phyloP scores from a whole-genome alignment of 495 filamentous ascomycete species.

The Darksidea phi region DNA sequence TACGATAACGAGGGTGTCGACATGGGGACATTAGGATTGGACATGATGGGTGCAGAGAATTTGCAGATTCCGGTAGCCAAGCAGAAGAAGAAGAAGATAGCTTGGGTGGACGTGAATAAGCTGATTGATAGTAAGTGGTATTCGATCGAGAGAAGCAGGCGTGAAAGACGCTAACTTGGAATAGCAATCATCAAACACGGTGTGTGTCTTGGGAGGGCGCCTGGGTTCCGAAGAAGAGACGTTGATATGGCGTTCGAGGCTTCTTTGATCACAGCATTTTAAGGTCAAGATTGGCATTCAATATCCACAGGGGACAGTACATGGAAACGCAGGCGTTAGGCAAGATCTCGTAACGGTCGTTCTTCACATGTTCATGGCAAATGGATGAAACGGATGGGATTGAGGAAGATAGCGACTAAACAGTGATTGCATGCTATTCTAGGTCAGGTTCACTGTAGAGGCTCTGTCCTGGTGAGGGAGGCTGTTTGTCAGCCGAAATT shows the following conservation, averaged over 20 bases:
- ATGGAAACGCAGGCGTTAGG: no score
- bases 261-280: constrained; percentile 27
- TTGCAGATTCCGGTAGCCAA: constrained; percentile 10
- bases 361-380: neutral
- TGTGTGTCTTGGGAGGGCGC: constrained; percentile 61
- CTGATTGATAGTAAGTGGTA: constrained; percentile 40
- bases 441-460: neutral
- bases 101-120: constrained; percentile 42
- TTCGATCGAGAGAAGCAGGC: constrained; percentile 8
- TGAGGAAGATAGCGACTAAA: no score
- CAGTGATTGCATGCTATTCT: neutral
- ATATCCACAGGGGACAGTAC: no score
- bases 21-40: constrained; percentile 4
- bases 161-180: constrained; percentile 5
- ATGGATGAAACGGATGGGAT: no score
- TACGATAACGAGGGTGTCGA: neutral
- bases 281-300: neutral
- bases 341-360: neutral
- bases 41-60: constrained; percentile 4
- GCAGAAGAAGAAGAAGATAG: constrained; percentile 32
- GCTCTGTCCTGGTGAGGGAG: neutral
- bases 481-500: constrained; percentile 1
- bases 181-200: constrained; percentile 49
- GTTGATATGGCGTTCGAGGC: constrained; percentile 56
- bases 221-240: constrained; percentile 59